Base-by-base conservation (phyloP, 2,329 filamentous ascomycete genomes). In the Pseudogymnoascus sp. region DNA sequence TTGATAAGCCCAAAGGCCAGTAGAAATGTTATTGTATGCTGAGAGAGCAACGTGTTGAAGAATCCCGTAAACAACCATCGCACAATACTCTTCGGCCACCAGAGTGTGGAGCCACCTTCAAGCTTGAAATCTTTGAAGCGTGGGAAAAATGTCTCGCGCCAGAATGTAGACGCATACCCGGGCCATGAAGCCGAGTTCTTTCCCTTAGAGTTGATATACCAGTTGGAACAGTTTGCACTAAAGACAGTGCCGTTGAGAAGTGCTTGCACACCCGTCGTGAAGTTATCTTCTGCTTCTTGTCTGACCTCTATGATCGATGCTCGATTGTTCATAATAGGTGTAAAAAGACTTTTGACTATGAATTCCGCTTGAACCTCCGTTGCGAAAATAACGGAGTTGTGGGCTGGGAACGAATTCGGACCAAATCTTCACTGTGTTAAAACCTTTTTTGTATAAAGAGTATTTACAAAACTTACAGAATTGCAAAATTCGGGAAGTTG, bases 151-250 rank as follows among this genome's bases (percentile, higher is more conserved):
- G 68, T 70, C 14, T 68, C 67, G 23, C 66, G 63, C 72, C 73
- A 75, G 63, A 69, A 75, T 3, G 65, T 66, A 6, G 63, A 65
- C 8, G 73, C 73, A 38, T 70, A 65, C 3, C 70, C 70, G 1
- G 74, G 75, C 73, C 73, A 76, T 3, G 72, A 73, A 0, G 75
- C 75, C 0, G 73, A 66, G 60, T 78, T 78, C 3, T 74, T 70
- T 0, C 76, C 75, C 22, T 68, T 67, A 5, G 70, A 65, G 63
- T 72, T 71, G 42, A 78, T 76, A 63, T 78, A 77, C 76, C 75
- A 78, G 64, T 78, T 78, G 16, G 71, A 74, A 61, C 76, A 78
- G 28, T 69, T 74, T 0, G 68, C 73, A 11, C 69, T 63, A 59
- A 75, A 78, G 2, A 78, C 75, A 0, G 71, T 73, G 38, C 71